phyloP scores from a whole-genome alignment of 192 early-diverging fungal genomes.

The Thamnidium elegans region DNA sequence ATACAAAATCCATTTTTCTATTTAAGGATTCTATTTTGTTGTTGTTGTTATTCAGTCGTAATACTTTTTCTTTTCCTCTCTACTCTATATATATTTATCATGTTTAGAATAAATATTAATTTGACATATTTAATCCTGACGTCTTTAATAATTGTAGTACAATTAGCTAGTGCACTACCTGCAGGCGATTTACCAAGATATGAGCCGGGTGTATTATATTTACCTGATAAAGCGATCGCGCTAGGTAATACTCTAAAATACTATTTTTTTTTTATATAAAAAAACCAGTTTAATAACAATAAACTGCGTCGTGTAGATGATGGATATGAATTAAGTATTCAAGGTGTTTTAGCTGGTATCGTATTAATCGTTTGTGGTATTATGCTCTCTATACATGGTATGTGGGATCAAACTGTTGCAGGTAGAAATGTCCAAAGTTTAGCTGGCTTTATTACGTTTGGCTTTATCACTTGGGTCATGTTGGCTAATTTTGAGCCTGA shows the following conservation, averaged over 20 bases:
- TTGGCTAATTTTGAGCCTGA: slow-evolving; percentile 44
- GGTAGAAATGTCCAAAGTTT: slow-evolving; percentile 27
- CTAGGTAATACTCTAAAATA: neutral
- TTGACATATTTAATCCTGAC: too few relatives aligned
- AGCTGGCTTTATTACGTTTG: slow-evolving; percentile 40
- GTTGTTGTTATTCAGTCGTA: too few relatives aligned
- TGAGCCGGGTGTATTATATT: slow-evolving; percentile 7
- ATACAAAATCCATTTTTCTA: too few relatives aligned
- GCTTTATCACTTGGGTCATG: slow-evolving; percentile 36
- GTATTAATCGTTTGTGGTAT: slow-evolving; percentile 33
- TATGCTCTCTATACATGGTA: slow-evolving; percentile 31
- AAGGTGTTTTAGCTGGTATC: slow-evolving; percentile 34
- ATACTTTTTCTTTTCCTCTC: too few relatives aligned
- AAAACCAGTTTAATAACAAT: neutral
- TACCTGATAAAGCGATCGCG: slow-evolving; percentile 11
- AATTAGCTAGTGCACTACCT: too few relatives aligned
- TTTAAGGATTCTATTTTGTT: too few relatives aligned
- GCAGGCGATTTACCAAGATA: too few relatives aligned
- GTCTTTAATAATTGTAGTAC: too few relatives aligned
- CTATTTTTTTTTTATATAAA: neutral
- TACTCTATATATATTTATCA: too few relatives aligned
- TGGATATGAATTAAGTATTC: slow-evolving; percentile 35
- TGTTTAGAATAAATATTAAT: too few relatives aligned
- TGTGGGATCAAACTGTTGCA: slow-evolving; percentile 10
- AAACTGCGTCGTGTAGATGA: slow-evolving; percentile 1